phyloP scores from a whole-genome alignment of 2,329 filamentous ascomycete species.

The Fusarium luffae region DNA sequence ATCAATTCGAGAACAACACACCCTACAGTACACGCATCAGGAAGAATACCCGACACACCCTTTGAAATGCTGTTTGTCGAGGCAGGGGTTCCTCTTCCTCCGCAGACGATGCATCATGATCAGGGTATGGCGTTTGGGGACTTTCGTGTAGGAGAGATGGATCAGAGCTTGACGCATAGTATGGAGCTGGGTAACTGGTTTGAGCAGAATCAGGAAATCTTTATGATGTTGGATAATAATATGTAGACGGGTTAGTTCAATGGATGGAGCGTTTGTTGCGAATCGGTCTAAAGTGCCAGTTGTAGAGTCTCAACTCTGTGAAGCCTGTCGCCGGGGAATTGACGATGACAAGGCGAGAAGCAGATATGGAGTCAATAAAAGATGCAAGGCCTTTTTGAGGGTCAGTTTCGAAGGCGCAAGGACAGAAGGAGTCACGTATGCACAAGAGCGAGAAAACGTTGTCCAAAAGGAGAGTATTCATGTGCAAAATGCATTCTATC shows the following conservation, averaged over 20 bases:
- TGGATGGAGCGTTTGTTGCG: no score
- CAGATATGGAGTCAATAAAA: no score
- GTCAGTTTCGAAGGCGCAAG: no score
- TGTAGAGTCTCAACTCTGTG: no score
- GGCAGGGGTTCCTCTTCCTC: background rate
- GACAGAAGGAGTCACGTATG: no score
- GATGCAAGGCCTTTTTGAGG: no score
- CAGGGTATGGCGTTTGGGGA: background rate
- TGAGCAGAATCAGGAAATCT: conserved; percentile 22
- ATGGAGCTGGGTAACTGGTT: conserved; percentile 21
- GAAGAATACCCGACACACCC: conserved; percentile 2
- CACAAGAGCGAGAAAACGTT: no score
- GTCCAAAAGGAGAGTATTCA: background rate
- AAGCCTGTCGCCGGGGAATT: no score
- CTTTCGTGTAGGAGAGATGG: fast-evolving
- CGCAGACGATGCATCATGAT: background rate
- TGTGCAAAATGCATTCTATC: background rate
- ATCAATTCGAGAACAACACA: background rate
- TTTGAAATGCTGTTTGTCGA: conserved; percentile 19
- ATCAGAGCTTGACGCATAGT: background rate
- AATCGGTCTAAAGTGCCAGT: no score
- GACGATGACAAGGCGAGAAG: no score
- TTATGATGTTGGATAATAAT: conserved; percentile 15
- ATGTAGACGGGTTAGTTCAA: background rate
- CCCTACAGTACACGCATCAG: background rate